Evolutionary conservation across 495 filamentous ascomycete species (phyloP).

Genomic region (Darksidea phi): DNA sequence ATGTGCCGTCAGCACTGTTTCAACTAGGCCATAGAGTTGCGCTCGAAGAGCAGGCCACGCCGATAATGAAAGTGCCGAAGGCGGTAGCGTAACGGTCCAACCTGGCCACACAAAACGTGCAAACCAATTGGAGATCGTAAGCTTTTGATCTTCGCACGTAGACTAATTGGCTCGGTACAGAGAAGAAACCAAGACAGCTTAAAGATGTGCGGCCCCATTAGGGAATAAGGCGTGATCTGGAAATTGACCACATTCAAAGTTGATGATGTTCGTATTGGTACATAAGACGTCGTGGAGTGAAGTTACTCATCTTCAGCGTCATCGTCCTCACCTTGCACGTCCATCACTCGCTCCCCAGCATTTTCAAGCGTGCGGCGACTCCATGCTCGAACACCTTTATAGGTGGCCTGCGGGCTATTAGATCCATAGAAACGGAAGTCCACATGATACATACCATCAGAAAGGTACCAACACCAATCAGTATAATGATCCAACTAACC

Average conservation of each 20-base stretch:
- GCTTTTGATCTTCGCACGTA: conserved; percentile 80
- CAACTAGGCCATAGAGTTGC: conserved; percentile 6
- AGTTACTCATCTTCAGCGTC: conserved; percentile 62
- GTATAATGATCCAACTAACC: conserved; percentile 72
- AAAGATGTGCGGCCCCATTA: conserved; percentile 69
- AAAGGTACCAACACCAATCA: conserved; percentile 79
- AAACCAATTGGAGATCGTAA: conserved; percentile 24
- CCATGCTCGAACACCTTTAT: conserved; percentile 72
- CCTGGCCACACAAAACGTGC: conserved; percentile 41
- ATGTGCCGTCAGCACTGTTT: conserved; percentile 15
- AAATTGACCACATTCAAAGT: neutral
- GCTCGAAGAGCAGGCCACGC: conserved; percentile 6
- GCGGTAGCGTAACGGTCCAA: conserved; percentile 15
- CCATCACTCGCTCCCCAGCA: conserved; percentile 74
- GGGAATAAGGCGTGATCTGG: neutral
- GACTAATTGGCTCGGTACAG: conserved; percentile 84
- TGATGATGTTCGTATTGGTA: neutral
- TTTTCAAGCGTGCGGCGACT: conserved; percentile 67
- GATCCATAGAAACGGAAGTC: neutral
- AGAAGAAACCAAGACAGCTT: conserved; percentile 77
- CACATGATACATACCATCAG: conserved; percentile 63
- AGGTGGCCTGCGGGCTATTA: conserved; percentile 62
- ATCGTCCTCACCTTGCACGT: conserved; percentile 74
- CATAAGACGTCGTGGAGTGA: neutral
- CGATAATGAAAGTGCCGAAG: conserved; percentile 10